Percentiles rank a stretch among this genome's conserved stretches.
phyloP scores from a whole-genome alignment of 176 grass and related monocot genomes.

The Typha latifolia region DNA sequence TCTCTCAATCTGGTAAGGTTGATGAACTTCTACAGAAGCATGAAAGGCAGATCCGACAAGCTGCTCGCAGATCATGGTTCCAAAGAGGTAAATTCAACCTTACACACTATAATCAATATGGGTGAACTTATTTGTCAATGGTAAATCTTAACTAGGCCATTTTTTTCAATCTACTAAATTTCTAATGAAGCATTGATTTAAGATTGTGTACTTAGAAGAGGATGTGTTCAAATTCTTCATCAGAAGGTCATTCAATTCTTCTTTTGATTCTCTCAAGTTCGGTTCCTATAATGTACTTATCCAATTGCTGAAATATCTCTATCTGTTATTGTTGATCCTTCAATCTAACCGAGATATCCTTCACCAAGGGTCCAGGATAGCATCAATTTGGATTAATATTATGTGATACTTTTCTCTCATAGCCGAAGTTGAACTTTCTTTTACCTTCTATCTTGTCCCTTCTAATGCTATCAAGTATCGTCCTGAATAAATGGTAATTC shows the following conservation, averaged over 20 bases:
- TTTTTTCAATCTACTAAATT: neutral
- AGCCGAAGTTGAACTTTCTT: no score
- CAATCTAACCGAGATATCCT: no score
- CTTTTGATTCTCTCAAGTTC: no score
- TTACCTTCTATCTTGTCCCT: no score
- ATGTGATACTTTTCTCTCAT: no score
- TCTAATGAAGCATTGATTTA: neutral
- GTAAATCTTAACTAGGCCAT: neutral
- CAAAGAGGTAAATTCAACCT: conserved; percentile 39
- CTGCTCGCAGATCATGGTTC: conserved; percentile 55
- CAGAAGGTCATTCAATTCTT: neutral
- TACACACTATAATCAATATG: neutral
- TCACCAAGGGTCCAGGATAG: no score
- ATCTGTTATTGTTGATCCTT: no score
- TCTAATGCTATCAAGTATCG: no score
- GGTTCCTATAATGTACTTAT: no score
- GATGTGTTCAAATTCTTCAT: neutral
- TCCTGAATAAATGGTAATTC: no score
- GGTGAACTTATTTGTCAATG: neutral
- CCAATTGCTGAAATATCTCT: no score
- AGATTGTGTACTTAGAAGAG: neutral
- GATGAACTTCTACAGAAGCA: conserved; percentile 77
- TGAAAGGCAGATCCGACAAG: conserved; percentile 53
- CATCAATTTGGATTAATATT: no score
- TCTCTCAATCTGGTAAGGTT: conserved; percentile 45